phyloP scores from a whole-genome alignment of 2,329 filamentous ascomycete species.

The Neonectria faginata region DNA sequence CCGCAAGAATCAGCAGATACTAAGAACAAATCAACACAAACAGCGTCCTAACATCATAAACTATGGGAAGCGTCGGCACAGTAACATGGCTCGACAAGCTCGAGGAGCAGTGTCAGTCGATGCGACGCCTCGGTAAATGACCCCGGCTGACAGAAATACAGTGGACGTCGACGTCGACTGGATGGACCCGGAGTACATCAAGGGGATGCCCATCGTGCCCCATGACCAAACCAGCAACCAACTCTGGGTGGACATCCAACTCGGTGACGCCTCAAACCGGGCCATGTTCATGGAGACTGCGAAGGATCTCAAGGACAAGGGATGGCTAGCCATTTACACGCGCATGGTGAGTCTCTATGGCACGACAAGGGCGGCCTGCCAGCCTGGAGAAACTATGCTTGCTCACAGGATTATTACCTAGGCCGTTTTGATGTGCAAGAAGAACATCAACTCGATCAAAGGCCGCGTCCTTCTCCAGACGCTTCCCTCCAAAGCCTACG shows the following conservation, averaged over 20 bases:
- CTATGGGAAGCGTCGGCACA: slow-evolving; percentile 49
- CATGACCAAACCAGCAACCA: slow-evolving; percentile 65
- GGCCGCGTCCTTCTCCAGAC: slow-evolving; percentile 63
- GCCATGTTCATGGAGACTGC: slow-evolving; percentile 56
- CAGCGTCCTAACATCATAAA: background rate
- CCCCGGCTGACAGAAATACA: slow-evolving; percentile 31
- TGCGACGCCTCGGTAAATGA: fast-evolving
- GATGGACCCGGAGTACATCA: slow-evolving; percentile 63
- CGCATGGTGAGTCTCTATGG: slow-evolving; percentile 50
- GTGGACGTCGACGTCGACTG: slow-evolving; percentile 65
- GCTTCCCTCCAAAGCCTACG: slow-evolving; percentile 59
- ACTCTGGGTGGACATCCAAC: slow-evolving; percentile 60
- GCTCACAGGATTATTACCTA: slow-evolving; percentile 24
- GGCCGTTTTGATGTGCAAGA: slow-evolving; percentile 60
- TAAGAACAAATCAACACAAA: background rate
- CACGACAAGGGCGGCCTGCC: background rate
- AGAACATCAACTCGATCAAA: slow-evolving; percentile 58
- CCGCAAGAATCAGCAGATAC: background rate
- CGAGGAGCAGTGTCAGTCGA: slow-evolving; percentile 53
- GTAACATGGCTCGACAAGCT: slow-evolving; percentile 58
- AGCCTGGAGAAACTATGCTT: too few relatives aligned
- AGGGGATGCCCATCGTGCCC: slow-evolving; percentile 56
- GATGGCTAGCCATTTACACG: slow-evolving; percentile 62
- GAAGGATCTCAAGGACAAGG: slow-evolving; percentile 57
- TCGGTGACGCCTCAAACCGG: slow-evolving; percentile 57